A percentile compares a stretch with the other conserved stretches of the same genome.
Conservation (phyloP, 2,329 filamentous ascomycete species). For the Aspergillus felis region DNA sequence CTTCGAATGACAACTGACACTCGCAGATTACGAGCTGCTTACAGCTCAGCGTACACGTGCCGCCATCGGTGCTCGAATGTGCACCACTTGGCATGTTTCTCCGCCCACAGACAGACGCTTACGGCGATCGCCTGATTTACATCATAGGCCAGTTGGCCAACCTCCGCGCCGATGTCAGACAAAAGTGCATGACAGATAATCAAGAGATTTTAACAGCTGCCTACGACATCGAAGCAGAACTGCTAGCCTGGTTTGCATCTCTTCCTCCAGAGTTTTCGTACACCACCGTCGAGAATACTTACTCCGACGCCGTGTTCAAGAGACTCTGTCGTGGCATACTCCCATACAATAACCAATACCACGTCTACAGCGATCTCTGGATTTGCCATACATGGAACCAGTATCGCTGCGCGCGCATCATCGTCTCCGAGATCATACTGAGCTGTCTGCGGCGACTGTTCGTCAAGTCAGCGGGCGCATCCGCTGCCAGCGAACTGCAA, state of each 20-base stretch:
- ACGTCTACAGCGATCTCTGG: constrained; percentile 54
- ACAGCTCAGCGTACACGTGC: constrained; percentile 28
- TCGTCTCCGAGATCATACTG: constrained; percentile 49
- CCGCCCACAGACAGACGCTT: constrained; percentile 22
- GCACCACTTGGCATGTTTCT: constrained; percentile 27
- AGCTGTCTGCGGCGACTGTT: constrained; percentile 25
- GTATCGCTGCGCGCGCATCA: constrained; percentile 56
- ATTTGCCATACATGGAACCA: constrained; percentile 56
- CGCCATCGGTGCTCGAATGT: constrained; percentile 30
- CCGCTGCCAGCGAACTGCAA: constrained; percentile 27
- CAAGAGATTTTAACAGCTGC: constrained; percentile 29
- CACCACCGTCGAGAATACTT: constrained; percentile 19
- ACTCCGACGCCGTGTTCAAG: constrained; percentile 35
- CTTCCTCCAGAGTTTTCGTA: constrained; percentile 28
- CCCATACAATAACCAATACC: constrained; percentile 50
- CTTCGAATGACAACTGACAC: constrained; percentile 3
- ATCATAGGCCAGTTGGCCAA: constrained; percentile 28
- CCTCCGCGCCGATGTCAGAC: constrained; percentile 31
- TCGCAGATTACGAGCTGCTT: constrained; percentile 35
- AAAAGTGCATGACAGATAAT: constrained; percentile 19
- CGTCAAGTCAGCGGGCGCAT: constrained; percentile 13
- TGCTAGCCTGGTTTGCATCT: constrained; percentile 29
- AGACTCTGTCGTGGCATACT: constrained; percentile 20
- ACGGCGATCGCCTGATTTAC: constrained; percentile 27
- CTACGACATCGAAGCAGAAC: constrained; percentile 30